Evolutionary conservation across 2,329 filamentous ascomycete genomes (phyloP), one percentile per base, ranked within the genome.

Genomic region (Fusarium sp.): DNA sequence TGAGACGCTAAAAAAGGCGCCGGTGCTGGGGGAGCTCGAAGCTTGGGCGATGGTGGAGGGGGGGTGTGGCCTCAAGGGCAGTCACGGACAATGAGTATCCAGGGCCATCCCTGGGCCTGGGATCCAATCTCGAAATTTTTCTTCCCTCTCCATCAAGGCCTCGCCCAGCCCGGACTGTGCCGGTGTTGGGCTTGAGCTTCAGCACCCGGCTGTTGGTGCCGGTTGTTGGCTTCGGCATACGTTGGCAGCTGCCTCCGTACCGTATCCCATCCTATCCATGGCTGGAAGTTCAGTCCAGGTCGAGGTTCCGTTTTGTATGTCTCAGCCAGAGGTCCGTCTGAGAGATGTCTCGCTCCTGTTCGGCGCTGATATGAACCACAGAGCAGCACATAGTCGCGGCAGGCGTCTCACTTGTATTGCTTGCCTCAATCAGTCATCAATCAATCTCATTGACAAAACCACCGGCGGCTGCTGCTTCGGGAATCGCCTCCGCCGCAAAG

Each of bases 111-210:
- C 69, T 79, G 77, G 64, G 38, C 71, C 67, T 62, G 62, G 74
- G 47, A 69, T 70, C 70, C 75, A 78, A 79, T 79, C 77, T 79
- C 77, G 64, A 77, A 69, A 62, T 68, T 71, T 78, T 75, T 73
- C 69, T 70, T 68, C 27, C 57, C 72, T 76, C 70, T 67, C 69
- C 67, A 71, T 69, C 72, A 65, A 70, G 71, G 70, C 72, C 66
- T 78, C 67, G 62, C 66, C 69, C 69, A 76, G 72, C 69, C 69
- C 77, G 76, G 77, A 75, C 77, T 67, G 59, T 64, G 73, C 77
- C 75, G 77, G 75, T 76, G 67, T 62, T 73, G 69, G 67, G 65
- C 66, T 72, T 73, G 75, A 72, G 72, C 66, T 77, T 77, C 70
- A 69, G 67, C 57, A 58, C 64, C 75, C 74, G 77, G 76, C 75